Conservation (phyloP, 2,329 filamentous ascomycete genomes). For the Verticillium isaacii region DNA sequence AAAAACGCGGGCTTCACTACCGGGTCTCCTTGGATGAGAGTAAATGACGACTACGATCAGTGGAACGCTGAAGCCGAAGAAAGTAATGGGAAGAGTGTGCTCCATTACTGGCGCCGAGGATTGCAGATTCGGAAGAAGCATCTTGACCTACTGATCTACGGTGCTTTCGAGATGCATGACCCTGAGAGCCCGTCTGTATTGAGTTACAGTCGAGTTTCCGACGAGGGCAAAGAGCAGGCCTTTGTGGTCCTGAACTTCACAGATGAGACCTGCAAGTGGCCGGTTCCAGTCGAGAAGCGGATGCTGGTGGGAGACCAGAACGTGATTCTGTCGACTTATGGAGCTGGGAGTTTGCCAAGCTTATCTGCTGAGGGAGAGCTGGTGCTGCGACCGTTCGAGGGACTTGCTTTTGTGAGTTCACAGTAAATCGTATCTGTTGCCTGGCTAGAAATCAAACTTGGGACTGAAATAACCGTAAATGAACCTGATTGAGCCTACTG, state of each 20-base stretch:
- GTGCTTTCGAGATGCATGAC: background rate
- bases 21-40: background rate
- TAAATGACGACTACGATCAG: background rate
- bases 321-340: background rate
- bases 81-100: background rate
- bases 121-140: background rate
- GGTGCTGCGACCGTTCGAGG: background rate
- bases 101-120: background rate
- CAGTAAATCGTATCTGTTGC: no score
- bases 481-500: no score
- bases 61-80: background rate
- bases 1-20: background rate
- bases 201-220: background rate
- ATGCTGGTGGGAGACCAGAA: constrained; percentile 9
- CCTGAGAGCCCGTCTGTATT: background rate
- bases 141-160: background rate
- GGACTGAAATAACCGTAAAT: no score
- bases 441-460: no score
- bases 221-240: constrained; percentile 15
- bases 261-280: constrained; percentile 19
- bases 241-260: constrained; percentile 28
- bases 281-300: constrained; percentile 14
- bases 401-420: background rate
- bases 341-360: constrained; percentile 2
- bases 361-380: background rate